Percentiles rank a stretch among this genome's conserved stretches.
These are phyloP conservation scores for Mucor irregularis DNA, from an alignment of 371 early-diverging fungal genomes.

Conservation along the genomic window DNA sequence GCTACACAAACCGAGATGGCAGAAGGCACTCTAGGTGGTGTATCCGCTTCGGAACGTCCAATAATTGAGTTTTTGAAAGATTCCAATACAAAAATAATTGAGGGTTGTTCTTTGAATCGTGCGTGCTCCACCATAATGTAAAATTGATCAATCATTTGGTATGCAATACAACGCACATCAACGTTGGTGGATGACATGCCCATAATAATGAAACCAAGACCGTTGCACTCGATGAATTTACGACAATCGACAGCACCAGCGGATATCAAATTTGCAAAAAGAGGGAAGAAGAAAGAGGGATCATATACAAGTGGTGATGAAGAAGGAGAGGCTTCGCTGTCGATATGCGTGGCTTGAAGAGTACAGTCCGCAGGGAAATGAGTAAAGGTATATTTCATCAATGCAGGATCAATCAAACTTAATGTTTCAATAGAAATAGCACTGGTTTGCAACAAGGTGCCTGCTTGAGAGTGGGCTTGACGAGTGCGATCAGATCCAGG, in stretches of 20 bases:
- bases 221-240: slow-evolving; percentile 69
- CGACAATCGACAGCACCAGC: slow-evolving; percentile 60
- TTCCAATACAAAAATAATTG: slow-evolving; percentile 66
- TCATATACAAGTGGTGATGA: slow-evolving; percentile 50
- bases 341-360: slow-evolving; percentile 10
- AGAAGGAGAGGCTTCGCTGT: not conserved
- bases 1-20: slow-evolving; percentile 70
- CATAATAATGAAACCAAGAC: slow-evolving; percentile 66
- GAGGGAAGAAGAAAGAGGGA: slow-evolving; percentile 69
- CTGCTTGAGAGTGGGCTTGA: slow-evolving; percentile 44
- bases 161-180: slow-evolving; percentile 59
- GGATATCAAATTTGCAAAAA: slow-evolving; percentile 63
- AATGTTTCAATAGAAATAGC: slow-evolving; percentile 57
- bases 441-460: slow-evolving; percentile 31
- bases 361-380: slow-evolving; percentile 51
- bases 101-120: slow-evolving; percentile 63
- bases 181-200: slow-evolving; percentile 59
- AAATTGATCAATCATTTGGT: slow-evolving; percentile 68
- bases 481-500: slow-evolving; percentile 53
- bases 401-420: slow-evolving; percentile 60
- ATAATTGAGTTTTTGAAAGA: slow-evolving; percentile 68
- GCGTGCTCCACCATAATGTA: slow-evolving; percentile 57
- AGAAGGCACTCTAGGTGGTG: slow-evolving; percentile 62
- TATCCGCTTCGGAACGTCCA: slow-evolving; percentile 42
- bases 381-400: slow-evolving; percentile 67